These are phyloP conservation scores for Platanus orientalis DNA, from an alignment of 164 flowering plant species.

Conservation along the genomic window DNA sequence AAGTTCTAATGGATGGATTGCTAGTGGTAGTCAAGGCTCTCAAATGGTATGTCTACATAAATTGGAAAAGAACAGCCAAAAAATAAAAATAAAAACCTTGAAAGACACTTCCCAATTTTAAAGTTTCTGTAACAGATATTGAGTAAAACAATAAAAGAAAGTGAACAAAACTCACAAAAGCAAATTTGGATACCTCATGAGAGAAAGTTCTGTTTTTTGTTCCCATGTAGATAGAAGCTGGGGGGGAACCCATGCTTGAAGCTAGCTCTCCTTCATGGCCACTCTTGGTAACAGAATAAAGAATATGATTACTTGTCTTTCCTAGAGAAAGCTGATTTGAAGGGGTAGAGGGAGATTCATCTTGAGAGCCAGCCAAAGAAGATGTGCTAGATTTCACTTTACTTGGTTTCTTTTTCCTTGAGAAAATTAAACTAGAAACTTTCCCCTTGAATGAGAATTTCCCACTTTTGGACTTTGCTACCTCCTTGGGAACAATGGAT, in stretches of 20 bases:
- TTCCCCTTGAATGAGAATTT: conserved; percentile 72
- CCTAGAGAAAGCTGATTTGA: conserved; percentile 16
- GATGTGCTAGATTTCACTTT: conserved; percentile 45
- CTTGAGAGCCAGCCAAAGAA: conserved; percentile 15
- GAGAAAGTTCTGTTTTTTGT: conserved; percentile 21
- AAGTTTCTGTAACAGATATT: background rate
- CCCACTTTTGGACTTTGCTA: conserved; percentile 42
- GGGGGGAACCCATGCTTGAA: conserved; percentile 13
- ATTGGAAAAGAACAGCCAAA: background rate
- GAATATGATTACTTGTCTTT: conserved; percentile 15
- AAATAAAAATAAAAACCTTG: too few relatives aligned
- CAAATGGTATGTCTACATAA: background rate
- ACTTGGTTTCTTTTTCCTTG: conserved; percentile 59
- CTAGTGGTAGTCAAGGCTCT: background rate
- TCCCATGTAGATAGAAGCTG: conserved; percentile 19
- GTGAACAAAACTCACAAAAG: too few relatives aligned
- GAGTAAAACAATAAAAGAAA: background rate
- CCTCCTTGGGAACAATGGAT: conserved; percentile 32
- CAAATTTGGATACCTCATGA: conserved; percentile 34
- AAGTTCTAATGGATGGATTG: too few relatives aligned
- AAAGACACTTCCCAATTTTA: too few relatives aligned
- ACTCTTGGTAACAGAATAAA: conserved; percentile 19
- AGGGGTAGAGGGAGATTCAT: conserved; percentile 18
- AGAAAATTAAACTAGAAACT: conserved; percentile 82
- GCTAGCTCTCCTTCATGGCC: conserved; percentile 25